A percentile compares a stretch with the other conserved stretches of the same genome.
Conservation (phyloP, 2,329 filamentous ascomycete species). For the Diplocarpon rosae region DNA sequence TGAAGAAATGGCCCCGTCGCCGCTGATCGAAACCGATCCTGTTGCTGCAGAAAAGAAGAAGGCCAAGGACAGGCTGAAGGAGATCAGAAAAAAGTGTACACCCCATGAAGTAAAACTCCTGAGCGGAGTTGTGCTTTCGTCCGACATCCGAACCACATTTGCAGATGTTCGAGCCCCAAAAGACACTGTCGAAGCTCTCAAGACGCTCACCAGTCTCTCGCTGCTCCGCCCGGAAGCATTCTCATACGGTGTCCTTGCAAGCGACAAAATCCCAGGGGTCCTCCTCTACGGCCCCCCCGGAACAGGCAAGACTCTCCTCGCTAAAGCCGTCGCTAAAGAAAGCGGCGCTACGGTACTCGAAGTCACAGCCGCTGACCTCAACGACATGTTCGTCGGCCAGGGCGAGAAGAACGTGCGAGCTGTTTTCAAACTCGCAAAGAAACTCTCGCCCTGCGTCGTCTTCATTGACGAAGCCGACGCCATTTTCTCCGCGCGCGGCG, state of each 20-base stretch:
- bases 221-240: slow-evolving; percentile 89
- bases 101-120: slow-evolving; percentile 76
- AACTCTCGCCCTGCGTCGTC: slow-evolving; percentile 82
- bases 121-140: slow-evolving; percentile 68
- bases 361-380: slow-evolving; percentile 80
- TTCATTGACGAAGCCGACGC: slow-evolving; percentile 97
- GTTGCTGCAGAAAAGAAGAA: slow-evolving; percentile 27
- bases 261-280: slow-evolving; percentile 81
- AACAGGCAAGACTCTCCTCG: slow-evolving; percentile 61
- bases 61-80: slow-evolving; percentile 32
- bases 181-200: slow-evolving; percentile 78
- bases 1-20: slow-evolving; percentile 22
- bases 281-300: slow-evolving; percentile 83
- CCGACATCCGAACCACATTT: slow-evolving; percentile 79
- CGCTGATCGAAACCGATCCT: slow-evolving; percentile 18
- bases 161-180: slow-evolving; percentile 71
- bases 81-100: slow-evolving; percentile 48
- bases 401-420: slow-evolving; percentile 93
- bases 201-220: slow-evolving; percentile 79
- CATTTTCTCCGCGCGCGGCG: slow-evolving; percentile 67
- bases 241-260: slow-evolving; percentile 83
- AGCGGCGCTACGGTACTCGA: slow-evolving; percentile 68
- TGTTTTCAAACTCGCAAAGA: slow-evolving; percentile 83
- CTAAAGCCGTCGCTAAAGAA: slow-evolving; percentile 58
- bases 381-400: slow-evolving; percentile 94